Percentiles rank a stretch among this genome's conserved stretches.
Evolutionary conservation across 345 rosid species (phyloP).

Genomic region (Lumnitzera racemosa): DNA sequence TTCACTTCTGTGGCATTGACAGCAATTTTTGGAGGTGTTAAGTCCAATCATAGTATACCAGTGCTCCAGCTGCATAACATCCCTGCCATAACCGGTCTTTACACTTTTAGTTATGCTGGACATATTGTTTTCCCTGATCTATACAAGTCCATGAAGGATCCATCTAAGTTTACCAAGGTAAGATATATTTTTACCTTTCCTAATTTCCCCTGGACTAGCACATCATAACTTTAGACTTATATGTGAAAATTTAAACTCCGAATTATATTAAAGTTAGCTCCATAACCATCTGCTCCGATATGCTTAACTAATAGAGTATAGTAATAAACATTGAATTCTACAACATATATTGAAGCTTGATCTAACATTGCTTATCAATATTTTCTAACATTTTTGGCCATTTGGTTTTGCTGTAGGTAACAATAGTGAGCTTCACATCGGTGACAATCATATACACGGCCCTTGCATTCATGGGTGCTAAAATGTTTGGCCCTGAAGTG

Average conservation of each 20-base stretch:
- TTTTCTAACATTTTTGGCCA: too few relatives aligned
- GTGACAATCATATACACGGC: slow-evolving; percentile 44
- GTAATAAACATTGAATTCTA: too few relatives aligned
- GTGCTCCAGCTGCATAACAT: slow-evolving; percentile 33
- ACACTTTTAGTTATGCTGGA: slow-evolving; percentile 59
- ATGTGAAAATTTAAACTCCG: too few relatives aligned
- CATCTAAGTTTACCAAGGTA: slow-evolving; percentile 71
- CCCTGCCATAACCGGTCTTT: slow-evolving; percentile 64
- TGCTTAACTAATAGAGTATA: too few relatives aligned
- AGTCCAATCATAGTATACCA: slow-evolving; percentile 33
- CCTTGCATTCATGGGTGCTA: slow-evolving; percentile 70
- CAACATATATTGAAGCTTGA: too few relatives aligned
- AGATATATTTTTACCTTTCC: background rate
- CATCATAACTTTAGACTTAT: too few relatives aligned
- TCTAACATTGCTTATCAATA: too few relatives aligned
- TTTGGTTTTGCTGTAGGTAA: slow-evolving; percentile 26
- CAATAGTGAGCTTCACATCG: slow-evolving; percentile 59
- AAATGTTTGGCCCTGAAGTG: slow-evolving; percentile 47
- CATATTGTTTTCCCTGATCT: slow-evolving; percentile 73
- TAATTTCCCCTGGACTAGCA: background rate
- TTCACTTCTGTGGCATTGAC: slow-evolving; percentile 49
- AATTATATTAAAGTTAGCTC: too few relatives aligned
- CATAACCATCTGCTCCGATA: too few relatives aligned
- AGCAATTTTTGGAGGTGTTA: slow-evolving; percentile 43
- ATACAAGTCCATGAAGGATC: slow-evolving; percentile 71